Base-by-base conservation (phyloP, 768 basidiomycete species). In the Tricholoma sp. region DNA sequence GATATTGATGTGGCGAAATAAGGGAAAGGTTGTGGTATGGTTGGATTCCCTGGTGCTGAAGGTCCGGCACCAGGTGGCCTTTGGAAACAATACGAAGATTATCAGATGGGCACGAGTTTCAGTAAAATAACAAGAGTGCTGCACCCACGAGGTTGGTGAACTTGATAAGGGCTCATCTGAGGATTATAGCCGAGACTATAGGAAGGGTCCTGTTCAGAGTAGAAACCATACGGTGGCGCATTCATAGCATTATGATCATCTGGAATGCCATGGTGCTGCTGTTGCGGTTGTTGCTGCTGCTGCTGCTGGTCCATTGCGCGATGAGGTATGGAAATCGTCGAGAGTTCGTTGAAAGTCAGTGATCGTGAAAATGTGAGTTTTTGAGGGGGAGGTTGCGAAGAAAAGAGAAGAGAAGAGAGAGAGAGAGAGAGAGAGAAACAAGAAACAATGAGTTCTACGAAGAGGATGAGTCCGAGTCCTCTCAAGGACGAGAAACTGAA, bases 71-170 rank as follows among this genome's bases (percentile, higher is more conserved):
- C 72, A 81, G 83, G 54, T 64, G 64, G 70, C 81, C 85, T 88
- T n/a, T 9, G 73, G 66, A 75, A 65, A 76, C 67, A 74, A 76
- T 72, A 74, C 69, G 73, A 71, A 77, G 78, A 79, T 79, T 76
- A 85, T 84, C 79, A 81, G 83, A 85, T 83, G 78, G 76, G 77
- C 82, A 86, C 79, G 83, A 73, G 81, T 75, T 73, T 67, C 52
- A 75, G 72, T 72, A 67, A 64, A 63, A 63, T 60, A 63, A 62
- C 60, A 61, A 64, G 54, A 73, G 75, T 74, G 76, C 74, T 71
- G 69, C 69, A 88, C 87, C 79, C 86, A 86, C 89, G 88, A 77
- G 87, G 75, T 76, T 81, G 55, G 70, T 83, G 80, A 65, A 76
- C 74, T 63, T 80, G 82, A 79, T 86, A 87, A 70, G 78, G 71